Base-by-base conservation (phyloP, 2,329 filamentous ascomycete genomes). In the Epichloe glyceriae region DNA sequence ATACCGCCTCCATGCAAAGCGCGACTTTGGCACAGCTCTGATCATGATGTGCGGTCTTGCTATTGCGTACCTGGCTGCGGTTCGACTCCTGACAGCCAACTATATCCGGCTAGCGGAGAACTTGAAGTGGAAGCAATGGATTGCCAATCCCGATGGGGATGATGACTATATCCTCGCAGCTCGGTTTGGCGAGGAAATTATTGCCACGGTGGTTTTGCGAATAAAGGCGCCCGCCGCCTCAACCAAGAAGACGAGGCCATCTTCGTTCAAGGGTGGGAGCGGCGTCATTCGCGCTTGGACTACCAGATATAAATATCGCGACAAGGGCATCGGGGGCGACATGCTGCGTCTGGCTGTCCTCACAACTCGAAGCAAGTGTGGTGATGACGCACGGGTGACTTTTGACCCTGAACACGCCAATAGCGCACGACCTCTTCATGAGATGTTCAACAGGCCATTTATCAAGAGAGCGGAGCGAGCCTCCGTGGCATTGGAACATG, bases 351-450 rank as follows among this genome's bases (percentile, higher is more conserved):
- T 86, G 58, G 86, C 84, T 2, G 79, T 89, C 6, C 73, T 73
- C 55, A 63, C 83, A 46, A 82, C 83, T 50, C 75, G 78, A 56
- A 77, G 79, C 64, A 75, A 74, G 56, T 79, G 81, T 46, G 84
- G 85, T 26, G 73, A 75, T 45, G 76, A 73, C 7, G 76, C 74
- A 3, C 69, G 75, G 46, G 70, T 89, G 50, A 76, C 79, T 12
- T 93, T 94, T 64, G 85, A 83, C 4, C 67, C 72, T n/a, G 78
- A 84, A 52, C 88, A 94, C 72, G 87, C 86, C 46, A 88, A 90
- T 73, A 79, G 80, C 54, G 65, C 65, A 33, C 72, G 76, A 57
- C 66, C 85, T 12, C 63, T 87, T 41, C 76, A 78, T 30, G 67
- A 70, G 46, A 64, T 77, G 41, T 86, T 85, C 60, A 83, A 82